These are phyloP conservation scores for Holtermanniella nyarrowii DNA, from an alignment of 768 basidiomycete species.

Conservation along the genomic window DNA sequence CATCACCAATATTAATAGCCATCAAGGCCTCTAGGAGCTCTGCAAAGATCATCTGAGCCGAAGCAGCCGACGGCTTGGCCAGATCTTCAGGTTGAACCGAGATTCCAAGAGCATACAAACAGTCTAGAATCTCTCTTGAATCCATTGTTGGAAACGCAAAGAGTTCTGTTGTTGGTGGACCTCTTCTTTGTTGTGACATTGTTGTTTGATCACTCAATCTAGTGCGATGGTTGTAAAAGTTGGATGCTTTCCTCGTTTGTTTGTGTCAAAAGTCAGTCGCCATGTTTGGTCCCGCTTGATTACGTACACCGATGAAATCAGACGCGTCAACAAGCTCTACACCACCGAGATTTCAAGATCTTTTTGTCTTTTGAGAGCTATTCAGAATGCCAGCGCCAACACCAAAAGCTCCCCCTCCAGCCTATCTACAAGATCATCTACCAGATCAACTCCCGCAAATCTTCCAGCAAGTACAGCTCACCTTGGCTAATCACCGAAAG, in stretches of 20 bases:
- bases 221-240: not conserved
- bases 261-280: not conserved
- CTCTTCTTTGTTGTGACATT: slow-evolving; percentile 10
- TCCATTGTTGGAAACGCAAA: slow-evolving; percentile 22
- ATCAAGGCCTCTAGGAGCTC: slow-evolving; percentile 25
- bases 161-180: slow-evolving; percentile 6
- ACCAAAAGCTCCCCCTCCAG: slow-evolving; percentile 11
- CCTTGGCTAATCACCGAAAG: slow-evolving; percentile 75
- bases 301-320: slow-evolving; percentile 2
- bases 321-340: slow-evolving; percentile 3
- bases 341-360: not conserved
- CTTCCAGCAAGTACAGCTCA: slow-evolving; percentile 67
- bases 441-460: slow-evolving; percentile 50
- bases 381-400: slow-evolving; percentile 4
- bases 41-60: slow-evolving; percentile 25
- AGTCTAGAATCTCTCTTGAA: slow-evolving; percentile 16
- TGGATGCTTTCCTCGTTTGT: too few relatives aligned
- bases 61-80: slow-evolving; percentile 13
- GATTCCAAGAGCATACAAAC: slow-evolving; percentile 26
- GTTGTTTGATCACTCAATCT: not conserved
- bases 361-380: too few relatives aligned
- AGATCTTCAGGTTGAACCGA: slow-evolving; percentile 20
- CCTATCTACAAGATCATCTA: slow-evolving; percentile 28
- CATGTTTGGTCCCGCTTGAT: not conserved
- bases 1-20: slow-evolving; percentile 16